Conservation (phyloP, 768 basidiomycete species). For the Clavaria fumosa region DNA sequence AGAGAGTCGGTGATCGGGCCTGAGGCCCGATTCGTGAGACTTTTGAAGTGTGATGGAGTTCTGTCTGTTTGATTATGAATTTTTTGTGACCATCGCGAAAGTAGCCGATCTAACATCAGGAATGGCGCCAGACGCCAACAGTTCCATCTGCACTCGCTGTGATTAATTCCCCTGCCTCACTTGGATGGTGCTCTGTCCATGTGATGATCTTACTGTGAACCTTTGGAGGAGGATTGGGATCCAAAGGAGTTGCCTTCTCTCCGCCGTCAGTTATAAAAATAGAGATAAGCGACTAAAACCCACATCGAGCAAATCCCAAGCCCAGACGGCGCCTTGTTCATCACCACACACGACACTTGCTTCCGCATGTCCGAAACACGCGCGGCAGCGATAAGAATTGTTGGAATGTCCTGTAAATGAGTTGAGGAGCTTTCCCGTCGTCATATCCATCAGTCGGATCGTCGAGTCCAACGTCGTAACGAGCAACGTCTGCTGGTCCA, state of each 20-base stretch:
- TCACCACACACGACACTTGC: conserved; percentile 76
- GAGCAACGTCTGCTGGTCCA: conserved; percentile 67
- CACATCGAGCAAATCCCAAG: conserved; percentile 89
- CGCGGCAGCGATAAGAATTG: conserved; percentile 60
- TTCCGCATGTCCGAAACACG: conserved; percentile 75
- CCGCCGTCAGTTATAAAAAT: conserved; percentile 6
- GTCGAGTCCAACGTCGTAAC: conserved; percentile 75
- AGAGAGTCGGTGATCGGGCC: too few species aligned
- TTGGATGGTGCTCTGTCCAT: conserved; percentile 86
- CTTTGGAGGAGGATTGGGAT: conserved; percentile 60
- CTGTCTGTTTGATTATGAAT: too few species aligned
- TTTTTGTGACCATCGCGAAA: too few species aligned
- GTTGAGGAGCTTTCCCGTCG: conserved; percentile 72
- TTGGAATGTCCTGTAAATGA: conserved; percentile 70
- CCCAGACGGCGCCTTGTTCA: conserved; percentile 79
- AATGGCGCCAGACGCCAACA: conserved; percentile 73
- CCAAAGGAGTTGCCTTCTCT: conserved; percentile 49
- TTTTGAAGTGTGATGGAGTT: too few species aligned
- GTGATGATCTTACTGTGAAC: conserved; percentile 76
- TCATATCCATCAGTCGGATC: conserved; percentile 72
- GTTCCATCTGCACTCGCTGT: conserved; percentile 87
- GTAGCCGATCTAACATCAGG: too few species aligned
- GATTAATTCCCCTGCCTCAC: conserved; percentile 65
- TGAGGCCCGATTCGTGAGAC: too few species aligned
- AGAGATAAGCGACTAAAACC: conserved; percentile 9